Evolutionary conservation across 2,329 filamentous ascomycete species (phyloP), one percentile per base, ranked within the genome.

Genomic region (Rhexocercosporidium sp.): DNA sequence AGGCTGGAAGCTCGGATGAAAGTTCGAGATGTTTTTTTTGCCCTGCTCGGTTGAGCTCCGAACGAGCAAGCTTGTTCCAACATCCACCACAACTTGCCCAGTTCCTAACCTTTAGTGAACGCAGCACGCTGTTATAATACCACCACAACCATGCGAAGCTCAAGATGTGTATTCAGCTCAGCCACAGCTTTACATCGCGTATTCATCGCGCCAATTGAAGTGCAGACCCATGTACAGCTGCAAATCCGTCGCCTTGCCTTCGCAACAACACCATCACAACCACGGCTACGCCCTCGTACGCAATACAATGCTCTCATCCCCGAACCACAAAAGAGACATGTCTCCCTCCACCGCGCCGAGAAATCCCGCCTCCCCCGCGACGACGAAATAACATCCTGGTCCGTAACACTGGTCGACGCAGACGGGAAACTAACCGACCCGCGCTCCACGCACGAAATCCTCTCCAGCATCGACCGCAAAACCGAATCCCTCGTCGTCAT

Each of bases 401-500:
- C 74, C 16, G 77, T 88, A 20, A 78, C 80, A 60, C 73, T 85
- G 64, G 81, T 85, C 41, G 78, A 82, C 64, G 73, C 75, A 1
- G 62, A 73, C 3, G 69, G 71, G 11, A 72, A 68, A n/a, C 81
- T 82, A 65, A 71, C 76, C 14, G 67, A 73, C 0, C 71, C 79
- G 14, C 74, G 75, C 1, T 69, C 71, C 5, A 77, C 79, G 9
- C 62, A 68, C 49, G 71, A 77, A 6, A 75, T 82, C 16, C 80
- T 90, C 2, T 56, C 70, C 3, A 75, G 71, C 5, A 78, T 88
- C 61, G 81, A 90, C 71, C 81, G 80, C 27, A 76, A 78, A n/a
- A 81, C 79, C 0, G 78, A 85, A 63, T 81, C 83, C 66, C 80
- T 90, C 1, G 75, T 87, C 2, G 81, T 85, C 70, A 78, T 90